Conservation (phyloP, 768 basidiomycete species). For the Mycena filopes region DNA sequence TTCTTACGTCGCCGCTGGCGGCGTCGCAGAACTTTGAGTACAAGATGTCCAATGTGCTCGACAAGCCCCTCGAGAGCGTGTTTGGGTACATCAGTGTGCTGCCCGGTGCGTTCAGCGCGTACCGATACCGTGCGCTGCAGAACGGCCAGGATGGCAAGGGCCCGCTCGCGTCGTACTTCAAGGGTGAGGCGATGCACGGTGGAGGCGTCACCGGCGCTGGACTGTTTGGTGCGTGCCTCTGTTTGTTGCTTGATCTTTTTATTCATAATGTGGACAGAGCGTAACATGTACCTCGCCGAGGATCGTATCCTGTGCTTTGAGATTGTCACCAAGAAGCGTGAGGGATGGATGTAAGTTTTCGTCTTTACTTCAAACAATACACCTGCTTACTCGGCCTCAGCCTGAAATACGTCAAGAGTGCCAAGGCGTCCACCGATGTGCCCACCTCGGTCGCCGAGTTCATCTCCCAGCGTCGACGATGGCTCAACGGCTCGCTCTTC, state of each 20-base stretch:
- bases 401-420: constrained; percentile 90
- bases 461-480: constrained; percentile 92
- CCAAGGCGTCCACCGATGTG: constrained; percentile 96
- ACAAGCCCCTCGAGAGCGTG: constrained; percentile 95
- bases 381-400: constrained; percentile 17
- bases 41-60: constrained; percentile 96
- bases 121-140: constrained; percentile 86
- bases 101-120: constrained; percentile 93
- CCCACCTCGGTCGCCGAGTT: constrained; percentile 92
- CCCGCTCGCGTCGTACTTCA: constrained; percentile 93
- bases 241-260: neutral
- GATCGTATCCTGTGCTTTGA: constrained; percentile 94
- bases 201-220: constrained; percentile 68
- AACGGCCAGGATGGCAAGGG: constrained; percentile 91
- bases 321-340: constrained; percentile 89
- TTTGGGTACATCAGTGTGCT: constrained; percentile 90
- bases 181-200: constrained; percentile 89
- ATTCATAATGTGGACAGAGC: constrained; percentile 34
- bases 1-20: constrained; percentile 80
- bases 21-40: constrained; percentile 99
- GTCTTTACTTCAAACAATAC: constrained; percentile 19
- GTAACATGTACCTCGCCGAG: constrained; percentile 94
- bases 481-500: constrained; percentile 91
- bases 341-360: constrained; percentile 79
- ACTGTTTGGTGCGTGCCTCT: constrained; percentile 64